A percentile compares a stretch with the other conserved stretches of the same genome.
Conservation (phyloP, 2,329 filamentous ascomycete species). For the Zarea fungicola region DNA sequence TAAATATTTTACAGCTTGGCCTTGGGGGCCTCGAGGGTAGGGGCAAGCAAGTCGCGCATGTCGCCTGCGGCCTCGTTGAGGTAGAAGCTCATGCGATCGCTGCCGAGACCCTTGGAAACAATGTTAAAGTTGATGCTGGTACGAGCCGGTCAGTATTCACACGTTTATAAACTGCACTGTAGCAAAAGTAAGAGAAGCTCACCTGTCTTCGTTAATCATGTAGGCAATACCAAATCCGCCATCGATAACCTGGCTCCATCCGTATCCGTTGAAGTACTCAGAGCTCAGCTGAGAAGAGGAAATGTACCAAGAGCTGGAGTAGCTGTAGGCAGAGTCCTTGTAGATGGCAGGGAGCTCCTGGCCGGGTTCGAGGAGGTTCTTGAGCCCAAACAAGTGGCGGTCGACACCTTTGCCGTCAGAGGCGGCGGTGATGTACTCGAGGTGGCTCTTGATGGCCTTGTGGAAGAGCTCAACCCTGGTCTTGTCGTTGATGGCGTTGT, state of each 20-base stretch:
- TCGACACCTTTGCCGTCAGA: slow-evolving; percentile 92
- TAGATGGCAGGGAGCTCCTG: slow-evolving; percentile 80
- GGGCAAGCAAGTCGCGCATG: slow-evolving; percentile 78
- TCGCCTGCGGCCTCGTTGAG: slow-evolving; percentile 90
- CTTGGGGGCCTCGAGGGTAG: slow-evolving; percentile 74
- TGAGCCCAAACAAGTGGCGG: slow-evolving; percentile 93
- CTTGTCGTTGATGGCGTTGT: slow-evolving; percentile 57
- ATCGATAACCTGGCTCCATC: slow-evolving; percentile 96
- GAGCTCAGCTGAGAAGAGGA: slow-evolving; percentile 85
- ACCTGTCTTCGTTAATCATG: slow-evolving; percentile 99
- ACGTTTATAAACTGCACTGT: background rate
- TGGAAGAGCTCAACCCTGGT: slow-evolving; percentile 71
- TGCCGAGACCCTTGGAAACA: slow-evolving; percentile 86
- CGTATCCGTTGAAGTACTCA: slow-evolving; percentile 98
- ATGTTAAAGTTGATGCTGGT: slow-evolving; percentile 93
- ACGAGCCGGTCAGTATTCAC: background rate
- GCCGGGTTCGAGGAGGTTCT: slow-evolving; percentile 77
- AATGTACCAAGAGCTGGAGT: slow-evolving; percentile 85
- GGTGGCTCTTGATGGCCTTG: slow-evolving; percentile 72
- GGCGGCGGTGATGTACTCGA: slow-evolving; percentile 86
- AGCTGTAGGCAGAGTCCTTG: slow-evolving; percentile 78
- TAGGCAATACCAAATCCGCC: slow-evolving; percentile 96
- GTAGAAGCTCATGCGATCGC: slow-evolving; percentile 91
- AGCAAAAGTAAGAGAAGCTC: slow-evolving; percentile 21
- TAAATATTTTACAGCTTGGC: slow-evolving; percentile 74